phyloP scores from a whole-genome alignment of 2,329 filamentous ascomycete genomes.

The Calonectria pseudoturangicola region DNA sequence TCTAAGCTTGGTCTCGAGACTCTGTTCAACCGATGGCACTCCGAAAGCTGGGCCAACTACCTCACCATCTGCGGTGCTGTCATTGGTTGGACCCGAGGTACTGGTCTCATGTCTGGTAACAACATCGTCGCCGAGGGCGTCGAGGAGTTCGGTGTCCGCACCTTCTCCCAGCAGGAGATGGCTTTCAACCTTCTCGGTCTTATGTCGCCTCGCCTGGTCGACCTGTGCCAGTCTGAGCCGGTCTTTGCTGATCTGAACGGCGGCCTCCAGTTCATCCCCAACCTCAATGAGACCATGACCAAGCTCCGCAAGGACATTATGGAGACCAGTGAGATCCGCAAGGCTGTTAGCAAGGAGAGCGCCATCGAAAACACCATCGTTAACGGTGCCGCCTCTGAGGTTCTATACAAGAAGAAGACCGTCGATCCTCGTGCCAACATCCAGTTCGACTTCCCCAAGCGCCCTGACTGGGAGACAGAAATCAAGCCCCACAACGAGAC shows the following conservation, averaged over 20 bases:
- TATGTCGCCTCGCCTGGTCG: conserved; percentile 94
- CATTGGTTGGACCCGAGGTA: conserved; percentile 99
- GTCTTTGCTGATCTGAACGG: conserved; percentile 98
- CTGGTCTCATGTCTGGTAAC: conserved; percentile 97
- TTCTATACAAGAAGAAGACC: conserved; percentile 94
- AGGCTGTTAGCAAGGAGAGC: conserved; percentile 95
- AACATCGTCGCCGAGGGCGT: conserved; percentile 98
- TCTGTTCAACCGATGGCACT: conserved; percentile 98
- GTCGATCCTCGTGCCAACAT: conserved; percentile 97
- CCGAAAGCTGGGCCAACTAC: conserved; percentile 97
- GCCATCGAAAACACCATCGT: conserved; percentile 97
- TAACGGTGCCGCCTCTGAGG: conserved; percentile 94
- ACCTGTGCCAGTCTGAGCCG: conserved; percentile 95
- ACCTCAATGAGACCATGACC: conserved; percentile 95
- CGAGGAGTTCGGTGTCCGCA: conserved; percentile 96
- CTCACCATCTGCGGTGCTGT: conserved; percentile 98
- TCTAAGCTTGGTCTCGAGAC: conserved; percentile 98
- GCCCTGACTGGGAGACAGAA: conserved; percentile 94
- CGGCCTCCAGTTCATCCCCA: conserved; percentile 96
- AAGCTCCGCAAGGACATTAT: conserved; percentile 95
- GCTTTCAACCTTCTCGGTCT: conserved; percentile 98
- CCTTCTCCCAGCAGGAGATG: conserved; percentile 99
- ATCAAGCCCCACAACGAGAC: conserved; percentile 90
- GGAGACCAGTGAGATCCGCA: conserved; percentile 94
- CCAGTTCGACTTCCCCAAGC: conserved; percentile 94